Evolutionary conservation across 164 flowering plant species (phyloP).

Genomic region (Aristolochia californica): DNA sequence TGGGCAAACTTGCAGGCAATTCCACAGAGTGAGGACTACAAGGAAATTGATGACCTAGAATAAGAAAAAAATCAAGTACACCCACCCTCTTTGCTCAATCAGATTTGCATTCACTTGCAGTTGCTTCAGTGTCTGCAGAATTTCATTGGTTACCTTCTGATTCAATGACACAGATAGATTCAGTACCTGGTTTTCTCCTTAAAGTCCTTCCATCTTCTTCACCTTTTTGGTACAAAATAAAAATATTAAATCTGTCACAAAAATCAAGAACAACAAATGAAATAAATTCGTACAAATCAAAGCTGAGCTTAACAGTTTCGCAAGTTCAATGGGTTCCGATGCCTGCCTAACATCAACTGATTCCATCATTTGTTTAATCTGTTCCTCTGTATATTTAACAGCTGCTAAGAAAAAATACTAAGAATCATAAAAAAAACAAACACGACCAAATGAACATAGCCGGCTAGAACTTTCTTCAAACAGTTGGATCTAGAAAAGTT

Average conservation of each 20-base stretch:
- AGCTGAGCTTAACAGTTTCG: constrained; percentile 45
- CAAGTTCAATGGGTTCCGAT: constrained; percentile 54
- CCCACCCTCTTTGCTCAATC: constrained; percentile 57
- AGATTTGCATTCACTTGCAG: constrained; percentile 30
- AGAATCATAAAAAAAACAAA: background rate
- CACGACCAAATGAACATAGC: constrained; percentile 1
- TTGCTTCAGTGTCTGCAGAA: constrained; percentile 43
- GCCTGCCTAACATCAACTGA: constrained; percentile 60
- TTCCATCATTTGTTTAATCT: constrained; percentile 79
- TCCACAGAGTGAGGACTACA: too few relatives aligned
- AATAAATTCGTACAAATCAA: background rate
- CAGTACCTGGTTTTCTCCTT: constrained; percentile 16
- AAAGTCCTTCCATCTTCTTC: constrained; percentile 31
- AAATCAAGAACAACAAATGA: background rate
- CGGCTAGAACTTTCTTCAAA: background rate
- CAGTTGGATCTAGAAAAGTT: too few relatives aligned
- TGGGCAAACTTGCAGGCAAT: too few relatives aligned
- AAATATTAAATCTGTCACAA: constrained; percentile 5
- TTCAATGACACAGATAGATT: constrained; percentile 43
- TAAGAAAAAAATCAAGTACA: background rate
- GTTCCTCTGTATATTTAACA: constrained; percentile 58
- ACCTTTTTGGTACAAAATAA: constrained; percentile 42
- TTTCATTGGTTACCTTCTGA: constrained; percentile 50
- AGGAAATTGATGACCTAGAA: too few relatives aligned
- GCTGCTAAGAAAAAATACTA: constrained; percentile 30